Base-by-base conservation (phyloP, 352 stramenopile genomes). In the Globisporangium lucens region DNA sequence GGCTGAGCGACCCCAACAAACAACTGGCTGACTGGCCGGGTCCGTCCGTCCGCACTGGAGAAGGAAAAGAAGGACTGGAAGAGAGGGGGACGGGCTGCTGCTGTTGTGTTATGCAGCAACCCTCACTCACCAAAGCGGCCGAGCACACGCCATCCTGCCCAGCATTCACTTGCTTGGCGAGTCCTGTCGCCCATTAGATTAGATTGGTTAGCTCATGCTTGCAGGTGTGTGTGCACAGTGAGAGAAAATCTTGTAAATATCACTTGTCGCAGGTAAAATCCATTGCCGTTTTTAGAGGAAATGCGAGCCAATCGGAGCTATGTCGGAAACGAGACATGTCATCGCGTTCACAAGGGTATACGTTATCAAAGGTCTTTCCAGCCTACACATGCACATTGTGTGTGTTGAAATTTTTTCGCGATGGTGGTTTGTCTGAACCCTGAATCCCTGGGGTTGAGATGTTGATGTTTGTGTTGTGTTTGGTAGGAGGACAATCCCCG, bases 161-260 rank as follows among this genome's bases (percentile, higher is more conserved):
- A 20, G 27, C 49, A 62, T 43, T 55, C 36, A 62, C 27, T 35
- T 55, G 22, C 4, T 30, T 24, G 36, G 35, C 36, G 46, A 30
- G 24, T 61, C 62, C 52, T 67, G 63, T 67, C 63, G 63, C 63
- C 63, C 63, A 67, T 67, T 56, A 29, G 35, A 38, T 29, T 36
- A 20, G 27, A 66, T 17, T 35, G 38, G 38, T 51, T 49, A 49
- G 43, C 17, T 51, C 43, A 51, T 51, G 24, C 24, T 24, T 24
- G 43, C 13, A 51, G 17, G 43, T 51, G 22, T 51, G 43, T 20
- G 43, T 51, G 41, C 8, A 20, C 8, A 20, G 47, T 52, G 30
- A 15, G 17, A 46, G 33, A 65, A 65, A 65, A 57, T 65, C 60
- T 65, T 27, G 49, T 20, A 4, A 33, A 38, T 41, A 67, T 67